These are phyloP conservation scores for Pezicula carpinea DNA, from an alignment of 2,329 filamentous ascomycete genomes.

Conservation along the genomic window DNA sequence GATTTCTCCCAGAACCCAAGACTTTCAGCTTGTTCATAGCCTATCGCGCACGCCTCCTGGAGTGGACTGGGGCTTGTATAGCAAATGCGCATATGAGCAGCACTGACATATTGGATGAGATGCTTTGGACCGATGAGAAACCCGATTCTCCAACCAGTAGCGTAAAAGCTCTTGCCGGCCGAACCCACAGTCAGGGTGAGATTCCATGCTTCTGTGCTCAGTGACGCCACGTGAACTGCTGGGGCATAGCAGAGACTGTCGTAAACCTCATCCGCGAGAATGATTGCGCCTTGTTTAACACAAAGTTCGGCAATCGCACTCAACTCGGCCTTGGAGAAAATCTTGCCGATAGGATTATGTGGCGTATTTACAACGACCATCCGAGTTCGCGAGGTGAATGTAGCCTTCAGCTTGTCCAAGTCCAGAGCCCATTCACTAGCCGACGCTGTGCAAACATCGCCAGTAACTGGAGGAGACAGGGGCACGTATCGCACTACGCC, in stretches of 20 bases:
- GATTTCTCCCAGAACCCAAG: slow-evolving; percentile 47
- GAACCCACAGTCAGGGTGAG: slow-evolving; percentile 47
- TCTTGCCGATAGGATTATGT: slow-evolving; percentile 11
- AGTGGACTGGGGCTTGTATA: slow-evolving; percentile 45
- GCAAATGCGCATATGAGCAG: slow-evolving; percentile 48
- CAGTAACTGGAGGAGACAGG: slow-evolving; percentile 78
- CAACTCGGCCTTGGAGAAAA: slow-evolving; percentile 7
- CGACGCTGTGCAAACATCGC: slow-evolving; percentile 73
- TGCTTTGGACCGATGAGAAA: slow-evolving; percentile 48
- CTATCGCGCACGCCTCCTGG: slow-evolving; percentile 25
- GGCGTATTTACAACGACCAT: slow-evolving; percentile 59
- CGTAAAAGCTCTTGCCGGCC: slow-evolving; percentile 49
- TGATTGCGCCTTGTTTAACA: slow-evolving; percentile 6
- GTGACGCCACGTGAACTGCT: slow-evolving; percentile 44
- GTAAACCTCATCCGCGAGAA: slow-evolving; percentile 41
- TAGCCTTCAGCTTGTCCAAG: slow-evolving; percentile 73
- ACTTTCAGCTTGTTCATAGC: slow-evolving; percentile 40
- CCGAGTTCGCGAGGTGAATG: slow-evolving; percentile 82
- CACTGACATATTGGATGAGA: slow-evolving; percentile 46
- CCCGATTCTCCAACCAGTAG: slow-evolving; percentile 47
- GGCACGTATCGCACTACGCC: slow-evolving; percentile 93
- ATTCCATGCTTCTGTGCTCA: slow-evolving; percentile 41
- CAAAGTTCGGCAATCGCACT: slow-evolving; percentile 6
- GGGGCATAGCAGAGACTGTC: slow-evolving; percentile 45
- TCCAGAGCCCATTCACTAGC: slow-evolving; percentile 86